Evolutionary conservation across 2,329 filamentous ascomycete genomes (phyloP).

Genomic region (Eurotiales sp.): DNA sequence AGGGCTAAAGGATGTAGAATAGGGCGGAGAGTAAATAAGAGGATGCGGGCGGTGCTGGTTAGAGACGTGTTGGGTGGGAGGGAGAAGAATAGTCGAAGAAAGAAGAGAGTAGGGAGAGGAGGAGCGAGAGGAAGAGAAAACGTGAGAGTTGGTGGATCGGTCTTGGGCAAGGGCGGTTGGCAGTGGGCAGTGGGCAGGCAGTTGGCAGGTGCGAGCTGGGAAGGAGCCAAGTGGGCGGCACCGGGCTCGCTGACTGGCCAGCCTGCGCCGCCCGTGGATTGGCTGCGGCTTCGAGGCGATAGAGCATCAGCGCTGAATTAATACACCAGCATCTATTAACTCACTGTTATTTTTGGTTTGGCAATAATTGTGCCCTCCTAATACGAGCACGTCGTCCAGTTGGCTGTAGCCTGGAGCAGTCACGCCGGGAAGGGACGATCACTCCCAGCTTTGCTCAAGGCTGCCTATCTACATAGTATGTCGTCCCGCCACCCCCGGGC

Average conservation of each 20-base stretch:
- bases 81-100: background rate
- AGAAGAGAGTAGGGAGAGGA: slow-evolving; percentile 3
- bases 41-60: background rate
- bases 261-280: slow-evolving; percentile 3
- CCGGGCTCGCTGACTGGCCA: slow-evolving; percentile 6
- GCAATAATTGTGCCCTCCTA: too few relatives aligned
- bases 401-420: too few relatives aligned
- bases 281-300: slow-evolving; percentile 3
- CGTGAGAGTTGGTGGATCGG: slow-evolving; percentile 6
- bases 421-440: too few relatives aligned
- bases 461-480: too few relatives aligned
- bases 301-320: too few relatives aligned
- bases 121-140: slow-evolving; percentile 8
- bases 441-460: too few relatives aligned
- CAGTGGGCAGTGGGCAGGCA: too few relatives aligned
- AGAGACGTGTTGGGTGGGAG: background rate
- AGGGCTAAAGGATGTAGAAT: too few relatives aligned
- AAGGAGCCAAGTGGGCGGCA: background rate
- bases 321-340: too few relatives aligned
- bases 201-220: too few relatives aligned
- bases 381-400: too few relatives aligned
- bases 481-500: slow-evolving; percentile 4
- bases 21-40: background rate
- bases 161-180: slow-evolving; percentile 8
- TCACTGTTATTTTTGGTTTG: too few relatives aligned